Base-by-base conservation (phyloP, 306 rosid genomes). In the Ormosia emarginata region DNA sequence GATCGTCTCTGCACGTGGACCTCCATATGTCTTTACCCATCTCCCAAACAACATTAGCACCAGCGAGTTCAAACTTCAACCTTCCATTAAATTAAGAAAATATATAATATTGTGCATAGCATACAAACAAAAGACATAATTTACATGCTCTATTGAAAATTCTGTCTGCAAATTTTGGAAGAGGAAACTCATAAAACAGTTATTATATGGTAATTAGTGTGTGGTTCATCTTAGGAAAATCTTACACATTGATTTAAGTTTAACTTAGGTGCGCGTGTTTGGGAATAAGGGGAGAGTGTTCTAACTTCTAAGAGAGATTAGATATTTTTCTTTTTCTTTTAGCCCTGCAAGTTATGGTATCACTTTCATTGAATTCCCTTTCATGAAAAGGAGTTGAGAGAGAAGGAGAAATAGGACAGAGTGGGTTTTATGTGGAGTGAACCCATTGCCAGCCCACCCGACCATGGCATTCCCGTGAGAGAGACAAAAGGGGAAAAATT, bases 381-480 rank as follows among this genome's bases (percentile, higher is more conserved):
- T 90, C 87, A 80, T 85, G 93, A 89, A 71, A 88, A 87, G 63
- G 86, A 84, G 89, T 82, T 77, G 81, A 61, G 87, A 88, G 86
- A 84, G 91, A 84, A 87, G 87, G 75, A 75, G 83, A 83, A 64
- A 82, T 70, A 65, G 57, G 84, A 75, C 85, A 81, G 34, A 81
- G 88, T 84, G 91, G 87, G 90, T 81, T 83, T 79, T 82, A 83
- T 79, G 85, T 78, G 79, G 85, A 87, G 92, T 72, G 80, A 87
- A 89, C 90, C 89, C 87, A 82, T 86, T 91, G 92, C 94, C 93
- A 90, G 86, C 97, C 91, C 91, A 87, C 74, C 79, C 81, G 98
- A 93, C 92, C 92, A 82, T 90, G 93, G 92, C 94, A 86, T 83
- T 91, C 96, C 63, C 91, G 97, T 92, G 99, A 90, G 92, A 91